phyloP scores from a whole-genome alignment of 1,284 basidiomycete species.

The Naganishia sp. region DNA sequence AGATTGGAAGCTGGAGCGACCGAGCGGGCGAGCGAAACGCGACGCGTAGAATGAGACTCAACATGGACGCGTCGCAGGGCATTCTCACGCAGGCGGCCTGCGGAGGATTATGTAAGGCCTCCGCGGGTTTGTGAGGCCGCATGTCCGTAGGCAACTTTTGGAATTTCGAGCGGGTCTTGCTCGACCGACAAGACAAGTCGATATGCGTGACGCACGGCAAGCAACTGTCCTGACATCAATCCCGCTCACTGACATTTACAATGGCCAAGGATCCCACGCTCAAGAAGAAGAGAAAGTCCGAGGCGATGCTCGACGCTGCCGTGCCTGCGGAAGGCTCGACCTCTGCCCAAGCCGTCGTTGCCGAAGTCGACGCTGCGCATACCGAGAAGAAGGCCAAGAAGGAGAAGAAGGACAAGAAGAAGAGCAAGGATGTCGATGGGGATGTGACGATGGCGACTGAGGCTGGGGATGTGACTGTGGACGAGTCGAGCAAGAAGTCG shows the following conservation, averaged over 20 bases:
- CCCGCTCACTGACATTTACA: background rate
- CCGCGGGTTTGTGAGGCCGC: background rate
- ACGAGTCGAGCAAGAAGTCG: constrained; percentile 38
- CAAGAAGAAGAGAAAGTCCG: constrained; percentile 56
- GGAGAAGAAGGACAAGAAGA: constrained; percentile 56
- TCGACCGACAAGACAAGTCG: background rate
- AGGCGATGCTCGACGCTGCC: constrained; percentile 44
- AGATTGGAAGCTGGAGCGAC: background rate
- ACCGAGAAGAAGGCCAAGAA: constrained; percentile 50
- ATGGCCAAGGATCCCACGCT: constrained; percentile 53
- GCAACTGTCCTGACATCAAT: background rate
- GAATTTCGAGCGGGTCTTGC: constrained; percentile 5
- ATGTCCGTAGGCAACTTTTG: constrained; percentile 12
- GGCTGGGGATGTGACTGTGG: constrained; percentile 40
- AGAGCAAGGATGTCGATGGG: constrained; percentile 48
- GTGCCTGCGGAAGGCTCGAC: constrained; percentile 42
- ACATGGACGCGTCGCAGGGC: constrained; percentile 4
- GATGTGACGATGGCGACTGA: constrained; percentile 38
- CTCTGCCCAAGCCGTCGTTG: constrained; percentile 47
- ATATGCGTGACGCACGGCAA: background rate
- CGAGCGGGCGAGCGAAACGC: background rate
- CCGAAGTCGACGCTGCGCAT: constrained; percentile 46
- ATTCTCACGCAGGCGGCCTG: background rate
- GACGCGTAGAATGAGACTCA: constrained; percentile 12
- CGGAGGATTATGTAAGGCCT: background rate